phyloP scores from a whole-genome alignment of 352 stramenopile genomes.

The Phytophthora pluvialis region DNA sequence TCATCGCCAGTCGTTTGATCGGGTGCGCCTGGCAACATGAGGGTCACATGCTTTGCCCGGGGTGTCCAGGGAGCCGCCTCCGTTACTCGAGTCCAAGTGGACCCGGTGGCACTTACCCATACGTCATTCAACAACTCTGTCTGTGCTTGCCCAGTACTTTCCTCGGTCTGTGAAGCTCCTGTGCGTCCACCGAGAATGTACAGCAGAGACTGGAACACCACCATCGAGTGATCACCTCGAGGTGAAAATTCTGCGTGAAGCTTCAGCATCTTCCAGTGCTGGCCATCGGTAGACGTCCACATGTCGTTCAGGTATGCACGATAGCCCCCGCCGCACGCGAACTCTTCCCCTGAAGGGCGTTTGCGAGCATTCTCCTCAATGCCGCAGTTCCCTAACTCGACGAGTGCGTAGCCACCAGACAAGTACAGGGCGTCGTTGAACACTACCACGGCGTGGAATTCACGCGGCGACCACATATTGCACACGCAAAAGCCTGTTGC shows the following conservation, averaged over 20 bases:
- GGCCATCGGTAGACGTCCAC: conserved; percentile 69
- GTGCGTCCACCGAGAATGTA: conserved; percentile 69
- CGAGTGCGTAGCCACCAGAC: conserved; percentile 65
- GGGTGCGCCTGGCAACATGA: conserved; percentile 47
- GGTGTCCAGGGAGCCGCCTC: conserved; percentile 50
- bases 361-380: conserved; percentile 62
- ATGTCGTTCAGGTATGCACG: conserved; percentile 76
- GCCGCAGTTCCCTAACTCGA: conserved; percentile 72
- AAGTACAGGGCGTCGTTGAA: conserved; percentile 56
- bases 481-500: conserved; percentile 65
- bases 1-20: conserved; percentile 54
- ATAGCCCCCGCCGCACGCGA: conserved; percentile 68
- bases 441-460: conserved; percentile 68
- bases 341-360: conserved; percentile 61
- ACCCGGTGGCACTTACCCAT: conserved; percentile 62
- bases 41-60: conserved; percentile 59
- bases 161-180: conserved; percentile 32
- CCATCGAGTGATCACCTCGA: conserved; percentile 76
- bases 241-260: conserved; percentile 48
- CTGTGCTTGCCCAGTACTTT: conserved; percentile 19
- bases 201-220: conserved; percentile 58
- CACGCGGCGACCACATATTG: conserved; percentile 80
- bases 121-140: conserved; percentile 70
- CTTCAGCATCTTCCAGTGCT: conserved; percentile 59
- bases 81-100: conserved; percentile 46